These are phyloP conservation scores for Cucumis sativus DNA, from an alignment of 306 rosid genomes.

Conservation along the genomic window Cucumber_9930_V3 NC_026657.2:3595501-3596000, in stretches of 20 bases:
- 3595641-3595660: conserved; percentile 95
- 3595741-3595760: background rate
- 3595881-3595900: background rate
- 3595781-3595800: background rate
- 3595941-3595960: background rate
- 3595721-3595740: background rate
- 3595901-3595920: background rate
- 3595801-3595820: background rate
- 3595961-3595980: background rate
- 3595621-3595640: conserved; percentile 61
- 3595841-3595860: background rate
- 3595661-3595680: conserved; percentile 88
- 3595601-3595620: conserved; percentile 41
- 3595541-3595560: background rate
- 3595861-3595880: background rate
- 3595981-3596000: background rate
- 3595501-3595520: background rate
- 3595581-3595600: background rate
- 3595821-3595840: background rate
- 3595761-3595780: background rate
- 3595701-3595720: background rate
- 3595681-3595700: conserved; percentile 27
- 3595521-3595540: background rate
- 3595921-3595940: background rate
- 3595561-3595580: background rate